Evolutionary conservation across 495 filamentous ascomycete genomes (phyloP).

Genomic region (Ascodesmis nigricans): DNA sequence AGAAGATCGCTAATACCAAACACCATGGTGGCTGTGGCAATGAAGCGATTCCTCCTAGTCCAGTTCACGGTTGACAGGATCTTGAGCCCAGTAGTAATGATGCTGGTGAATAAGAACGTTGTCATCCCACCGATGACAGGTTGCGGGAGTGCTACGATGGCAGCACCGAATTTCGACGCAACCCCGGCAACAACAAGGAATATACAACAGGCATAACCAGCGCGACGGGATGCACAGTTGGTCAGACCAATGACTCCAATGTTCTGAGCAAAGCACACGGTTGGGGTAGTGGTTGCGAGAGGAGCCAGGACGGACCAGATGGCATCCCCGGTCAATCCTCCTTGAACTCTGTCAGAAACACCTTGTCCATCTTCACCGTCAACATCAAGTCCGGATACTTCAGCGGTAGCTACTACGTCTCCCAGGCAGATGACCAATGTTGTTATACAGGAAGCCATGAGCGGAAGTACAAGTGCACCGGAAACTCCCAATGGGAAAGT

Average conservation of each 20-base stretch:
- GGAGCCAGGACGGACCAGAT: constrained; percentile 23
- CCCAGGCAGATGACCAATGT: constrained; percentile 25
- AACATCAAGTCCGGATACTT: constrained; percentile 24
- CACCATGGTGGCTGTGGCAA: constrained; percentile 22
- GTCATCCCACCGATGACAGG: constrained; percentile 26
- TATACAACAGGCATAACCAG: constrained; percentile 27
- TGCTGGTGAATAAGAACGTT: constrained; percentile 25
- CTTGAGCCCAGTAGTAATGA: constrained; percentile 24
- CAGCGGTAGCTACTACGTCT: constrained; percentile 25
- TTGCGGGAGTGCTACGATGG: constrained; percentile 23
- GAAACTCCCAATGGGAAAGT: constrained; percentile 25
- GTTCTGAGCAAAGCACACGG: constrained; percentile 25
- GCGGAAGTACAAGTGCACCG: constrained; percentile 23
- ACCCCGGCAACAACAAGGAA: constrained; percentile 24
- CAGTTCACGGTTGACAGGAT: constrained; percentile 22
- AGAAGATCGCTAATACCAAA: constrained; percentile 24
- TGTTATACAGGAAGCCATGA: constrained; percentile 29
- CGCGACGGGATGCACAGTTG: constrained; percentile 26
- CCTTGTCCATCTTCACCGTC: constrained; percentile 16
- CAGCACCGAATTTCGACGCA: constrained; percentile 24
- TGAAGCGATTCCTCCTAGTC: constrained; percentile 24
- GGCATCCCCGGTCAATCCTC: constrained; percentile 24
- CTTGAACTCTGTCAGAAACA: constrained; percentile 22
- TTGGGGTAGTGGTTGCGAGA: constrained; percentile 23
- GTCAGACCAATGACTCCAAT: constrained; percentile 25